Evolutionary conservation across 179 eudicot species (phyloP), one percentile per base, ranked within the genome.

Genomic region (Sideroxylon spinosum): DNA sequence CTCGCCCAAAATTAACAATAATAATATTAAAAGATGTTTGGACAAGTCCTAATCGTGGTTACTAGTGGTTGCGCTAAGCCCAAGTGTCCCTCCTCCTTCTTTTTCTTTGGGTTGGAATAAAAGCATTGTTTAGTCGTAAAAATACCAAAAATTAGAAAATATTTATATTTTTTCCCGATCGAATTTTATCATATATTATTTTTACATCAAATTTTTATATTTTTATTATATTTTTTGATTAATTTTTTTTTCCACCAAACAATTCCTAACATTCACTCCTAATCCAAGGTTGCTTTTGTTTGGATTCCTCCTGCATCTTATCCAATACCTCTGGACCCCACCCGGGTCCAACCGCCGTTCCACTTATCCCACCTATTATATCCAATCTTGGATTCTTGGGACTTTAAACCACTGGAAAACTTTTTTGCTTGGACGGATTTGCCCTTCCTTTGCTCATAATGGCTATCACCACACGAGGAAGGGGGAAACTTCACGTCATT

Each of bases 301-400:
- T 50, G 75, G 61, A 71, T 50, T 16, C 59, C 37, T 16, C 59
- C 37, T 71, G 61, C 37, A 52, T 71, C 60, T 70, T 14, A 13
- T 23, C 14, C 3, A n/a, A 6, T 8, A 50, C n/a, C 11, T 23
- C 37, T 71, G 37, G 60, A 26, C 60, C 75, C 59, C 29, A 23
- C 37, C 61, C 23, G 22, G 9, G 22, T 12, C 75, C 61, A 71
- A 52, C 37, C 61, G 12, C 75, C 59, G 23, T 71, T 52, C 60
- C 74, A 22, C 9, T 71, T 5, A n/a, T 3, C 3, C 44, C 3
- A 3, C 3, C 44, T 3, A 6, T 12, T 20, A 49, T 53, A 48
- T 11, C 19, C 29, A 44, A 2, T 9, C 25, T 44, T 19, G 72
- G 37, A 44, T 0, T 9, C 25, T 44, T 19, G 72, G 37, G 19